Conservation (phyloP, 208 protist species). For the Trypanosoma grayi region DNA sequence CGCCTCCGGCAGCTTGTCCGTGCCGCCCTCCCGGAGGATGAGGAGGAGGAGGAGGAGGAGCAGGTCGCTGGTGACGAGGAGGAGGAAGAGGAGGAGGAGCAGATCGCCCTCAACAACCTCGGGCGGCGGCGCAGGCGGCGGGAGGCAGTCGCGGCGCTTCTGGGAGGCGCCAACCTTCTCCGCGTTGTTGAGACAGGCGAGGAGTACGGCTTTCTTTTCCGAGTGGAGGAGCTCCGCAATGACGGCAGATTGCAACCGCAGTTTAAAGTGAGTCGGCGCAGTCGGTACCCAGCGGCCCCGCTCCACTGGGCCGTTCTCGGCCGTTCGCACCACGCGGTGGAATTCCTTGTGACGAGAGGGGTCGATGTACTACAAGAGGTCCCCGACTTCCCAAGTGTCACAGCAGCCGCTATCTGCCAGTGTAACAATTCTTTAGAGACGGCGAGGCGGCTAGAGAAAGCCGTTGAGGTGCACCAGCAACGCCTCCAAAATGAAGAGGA, state of each 20-base stretch:
- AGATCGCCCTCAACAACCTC: constrained; percentile 3
- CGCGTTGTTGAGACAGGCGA: constrained; percentile 20
- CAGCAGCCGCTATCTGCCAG: constrained; percentile 30
- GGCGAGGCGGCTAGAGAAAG: constrained; percentile 29
- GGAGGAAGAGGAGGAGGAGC: constrained; percentile 23
- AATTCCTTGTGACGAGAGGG: constrained; percentile 56
- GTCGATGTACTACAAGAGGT: constrained; percentile 35
- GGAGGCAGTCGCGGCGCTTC: constrained; percentile 11
- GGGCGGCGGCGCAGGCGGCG: constrained; percentile 1
- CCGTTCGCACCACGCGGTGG: constrained; percentile 47
- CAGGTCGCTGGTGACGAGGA: constrained; percentile 33
- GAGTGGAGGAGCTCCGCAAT: background rate
- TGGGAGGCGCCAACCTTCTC: constrained; percentile 7
- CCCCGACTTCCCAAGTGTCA: constrained; percentile 15
- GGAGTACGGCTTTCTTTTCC: constrained; percentile 26
- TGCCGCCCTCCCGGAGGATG: constrained; percentile 16
- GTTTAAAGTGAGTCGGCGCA: constrained; percentile 66
- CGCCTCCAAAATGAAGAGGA: constrained; percentile 39
- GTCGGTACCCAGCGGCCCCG: constrained; percentile 44
- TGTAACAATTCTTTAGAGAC: constrained; percentile 54
- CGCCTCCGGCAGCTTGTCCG: constrained; percentile 60
- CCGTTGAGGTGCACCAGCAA: constrained; percentile 23
- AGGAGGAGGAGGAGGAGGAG: constrained; percentile 24
- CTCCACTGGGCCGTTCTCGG: constrained; percentile 82
- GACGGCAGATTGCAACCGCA: constrained; percentile 19